phyloP scores from a whole-genome alignment of 192 early-diverging fungal genomes.

The Borealophlyctis nickersoniae region DNA sequence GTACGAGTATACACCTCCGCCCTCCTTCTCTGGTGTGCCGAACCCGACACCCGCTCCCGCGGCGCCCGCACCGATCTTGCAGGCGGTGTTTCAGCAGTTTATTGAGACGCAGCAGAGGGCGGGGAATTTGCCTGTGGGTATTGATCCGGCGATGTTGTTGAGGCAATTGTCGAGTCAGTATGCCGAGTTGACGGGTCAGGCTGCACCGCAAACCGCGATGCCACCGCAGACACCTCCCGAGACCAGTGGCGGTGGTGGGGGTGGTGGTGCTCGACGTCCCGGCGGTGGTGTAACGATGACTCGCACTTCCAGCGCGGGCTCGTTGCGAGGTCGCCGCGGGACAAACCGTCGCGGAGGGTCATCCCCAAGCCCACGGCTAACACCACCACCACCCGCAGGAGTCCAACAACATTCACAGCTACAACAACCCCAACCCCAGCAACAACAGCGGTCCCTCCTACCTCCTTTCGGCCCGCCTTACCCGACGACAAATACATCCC shows the following conservation, averaged over 20 bases:
- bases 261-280: neutral
- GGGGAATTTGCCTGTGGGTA: neutral
- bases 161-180: neutral
- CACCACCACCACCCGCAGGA: neutral
- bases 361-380: neutral
- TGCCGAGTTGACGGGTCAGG: neutral
- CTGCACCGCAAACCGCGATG: neutral
- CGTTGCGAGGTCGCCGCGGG: neutral
- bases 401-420: neutral
- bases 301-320: neutral
- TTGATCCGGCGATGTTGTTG: neutral
- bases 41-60: neutral
- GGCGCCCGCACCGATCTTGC: neutral
- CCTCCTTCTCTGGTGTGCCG: neutral
- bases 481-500: neutral
- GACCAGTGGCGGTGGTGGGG: neutral
- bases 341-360: neutral
- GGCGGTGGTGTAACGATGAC: neutral
- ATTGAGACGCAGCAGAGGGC: neutral
- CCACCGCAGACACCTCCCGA: neutral
- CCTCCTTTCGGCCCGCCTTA: neutral
- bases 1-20: neutral
- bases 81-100: neutral
- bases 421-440: conserved; percentile 8
- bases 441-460: neutral